Evolutionary conservation across 805 yeast genomes (phyloP), one percentile per base, ranked within the genome.

Genomic region (Barnettozyma botsteinii): DNA sequence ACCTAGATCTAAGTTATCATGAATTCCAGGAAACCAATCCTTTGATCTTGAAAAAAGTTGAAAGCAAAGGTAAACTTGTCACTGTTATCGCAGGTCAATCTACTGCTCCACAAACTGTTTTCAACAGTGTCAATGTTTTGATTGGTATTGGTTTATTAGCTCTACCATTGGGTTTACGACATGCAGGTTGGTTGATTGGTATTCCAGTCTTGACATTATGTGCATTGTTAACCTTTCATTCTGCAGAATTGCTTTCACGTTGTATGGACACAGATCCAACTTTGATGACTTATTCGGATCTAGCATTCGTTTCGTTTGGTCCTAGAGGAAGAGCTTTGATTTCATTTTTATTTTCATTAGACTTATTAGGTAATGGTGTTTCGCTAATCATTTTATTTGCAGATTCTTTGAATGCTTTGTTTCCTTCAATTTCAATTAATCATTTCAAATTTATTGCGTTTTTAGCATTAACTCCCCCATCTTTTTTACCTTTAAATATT

Each of bases 221-320:
- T 56, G 93, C 93, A 1, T 35, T 66, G 11, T 62, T 79, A 22
- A 87, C 96, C 3, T 81, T 73, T 49, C 79, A 86, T 69, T 80
- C 93, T 2, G 96, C 96, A 8, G 70, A 71, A 6, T 64, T 86
- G 37, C 66, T 88, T 42, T 80, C 91, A 12, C 70, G 73, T 43
- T 79, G 95, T 48, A 72, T 87, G 72, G 87, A 81, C 46, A 81
- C 87, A 1, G 93, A 87, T 62, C 80, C 75, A 13, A 80, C 93
- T 0, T 63, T 87, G 38, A 79, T 82, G 69, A 84, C 96, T 0
- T 88, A 87, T 59, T 94, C 95, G 0, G 96, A 88, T 63, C 68
- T 88, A 35, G 95, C 94, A 4, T 81, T 76, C 52, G 85, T 86
- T n/a, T 84, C 89, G 0, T 86, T 81, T 55, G 96, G 96, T 1